These are phyloP conservation scores for Trichoderma orchidacearum DNA, from an alignment of 495 filamentous ascomycete species.

Conservation along the genomic window DNA sequence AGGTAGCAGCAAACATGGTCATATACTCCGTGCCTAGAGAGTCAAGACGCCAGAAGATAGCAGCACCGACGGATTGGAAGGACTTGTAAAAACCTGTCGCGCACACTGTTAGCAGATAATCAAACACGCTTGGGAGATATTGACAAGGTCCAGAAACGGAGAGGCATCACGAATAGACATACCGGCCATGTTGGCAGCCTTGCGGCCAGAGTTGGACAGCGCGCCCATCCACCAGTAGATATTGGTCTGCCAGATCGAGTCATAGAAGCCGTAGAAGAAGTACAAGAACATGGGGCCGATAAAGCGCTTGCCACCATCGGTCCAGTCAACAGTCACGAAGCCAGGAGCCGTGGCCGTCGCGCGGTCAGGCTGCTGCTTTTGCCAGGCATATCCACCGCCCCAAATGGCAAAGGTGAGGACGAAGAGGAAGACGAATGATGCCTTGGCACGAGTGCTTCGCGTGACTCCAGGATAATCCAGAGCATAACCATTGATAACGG, in stretches of 20 bases:
- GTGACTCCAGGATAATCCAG: slow-evolving; percentile 53
- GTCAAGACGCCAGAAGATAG: slow-evolving; percentile 76
- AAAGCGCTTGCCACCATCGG: slow-evolving; percentile 38
- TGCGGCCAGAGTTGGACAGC: slow-evolving; percentile 79
- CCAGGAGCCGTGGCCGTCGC: slow-evolving; percentile 18
- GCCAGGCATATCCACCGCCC: slow-evolving; percentile 78
- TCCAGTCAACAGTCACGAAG: slow-evolving; percentile 43
- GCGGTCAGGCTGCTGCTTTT: slow-evolving; percentile 44
- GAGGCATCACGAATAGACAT: slow-evolving; percentile 22
- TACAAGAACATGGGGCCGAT: slow-evolving; percentile 81
- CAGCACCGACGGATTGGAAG: slow-evolving; percentile 72
- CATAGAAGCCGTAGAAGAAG: slow-evolving; percentile 88
- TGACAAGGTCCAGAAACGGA: too few species aligned
- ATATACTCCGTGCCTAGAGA: slow-evolving; percentile 48
- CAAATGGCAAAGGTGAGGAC: slow-evolving; percentile 70
- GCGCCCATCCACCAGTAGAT: slow-evolving; percentile 95
- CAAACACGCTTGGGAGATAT: too few species aligned
- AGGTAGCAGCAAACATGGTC: slow-evolving; percentile 43
- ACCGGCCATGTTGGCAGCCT: slow-evolving; percentile 82
- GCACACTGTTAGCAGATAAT: background rate
- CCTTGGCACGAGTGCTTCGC: slow-evolving; percentile 63
- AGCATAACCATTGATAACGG: slow-evolving; percentile 60
- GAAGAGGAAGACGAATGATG: slow-evolving; percentile 50
- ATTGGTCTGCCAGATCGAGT: slow-evolving; percentile 74
- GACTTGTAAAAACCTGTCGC: slow-evolving; percentile 24